These are phyloP conservation scores for Collariella sp. DNA, from an alignment of 495 filamentous ascomycete genomes.

Conservation along the genomic window DNA sequence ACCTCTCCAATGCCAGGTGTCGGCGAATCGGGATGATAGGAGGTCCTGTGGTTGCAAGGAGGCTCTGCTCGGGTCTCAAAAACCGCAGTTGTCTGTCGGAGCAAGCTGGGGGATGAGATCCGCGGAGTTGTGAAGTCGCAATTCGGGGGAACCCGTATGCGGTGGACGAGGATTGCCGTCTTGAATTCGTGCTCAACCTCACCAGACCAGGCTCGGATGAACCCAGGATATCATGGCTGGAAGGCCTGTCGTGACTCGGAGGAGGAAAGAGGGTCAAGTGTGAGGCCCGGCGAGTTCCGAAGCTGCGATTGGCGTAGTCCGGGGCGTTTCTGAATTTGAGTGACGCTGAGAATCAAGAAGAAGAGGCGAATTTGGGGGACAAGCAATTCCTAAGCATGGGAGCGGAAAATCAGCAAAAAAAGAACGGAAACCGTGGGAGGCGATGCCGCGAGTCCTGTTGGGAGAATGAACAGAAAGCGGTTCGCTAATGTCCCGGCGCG, in stretches of 20 bases:
- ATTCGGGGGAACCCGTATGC: not conserved
- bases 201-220: slow-evolving; percentile 20
- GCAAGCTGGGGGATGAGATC: slow-evolving; percentile 1
- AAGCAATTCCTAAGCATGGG: not conserved
- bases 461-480: slow-evolving; percentile 25
- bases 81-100: not conserved
- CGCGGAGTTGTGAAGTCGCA: not conserved
- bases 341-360: not conserved
- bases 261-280: not conserved
- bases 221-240: slow-evolving; percentile 32
- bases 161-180: slow-evolving; percentile 9
- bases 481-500: slow-evolving; percentile 17
- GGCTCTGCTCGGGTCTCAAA: not conserved
- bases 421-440: slow-evolving; percentile 8
- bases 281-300: slow-evolving; percentile 3
- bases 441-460: slow-evolving; percentile 20
- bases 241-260: slow-evolving; percentile 7
- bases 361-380: not conserved
- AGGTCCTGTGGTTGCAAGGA: slow-evolving; percentile 1
- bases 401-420: not conserved
- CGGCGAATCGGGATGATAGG: slow-evolving; percentile 19
- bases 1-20: slow-evolving; percentile 10
- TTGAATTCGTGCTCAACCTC: slow-evolving; percentile 20
- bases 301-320: not conserved
- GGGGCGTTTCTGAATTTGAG: too few relatives aligned